Base-by-base conservation (phyloP, 2,329 filamentous ascomycete genomes). In the Penicillium sumatraense region DNA sequence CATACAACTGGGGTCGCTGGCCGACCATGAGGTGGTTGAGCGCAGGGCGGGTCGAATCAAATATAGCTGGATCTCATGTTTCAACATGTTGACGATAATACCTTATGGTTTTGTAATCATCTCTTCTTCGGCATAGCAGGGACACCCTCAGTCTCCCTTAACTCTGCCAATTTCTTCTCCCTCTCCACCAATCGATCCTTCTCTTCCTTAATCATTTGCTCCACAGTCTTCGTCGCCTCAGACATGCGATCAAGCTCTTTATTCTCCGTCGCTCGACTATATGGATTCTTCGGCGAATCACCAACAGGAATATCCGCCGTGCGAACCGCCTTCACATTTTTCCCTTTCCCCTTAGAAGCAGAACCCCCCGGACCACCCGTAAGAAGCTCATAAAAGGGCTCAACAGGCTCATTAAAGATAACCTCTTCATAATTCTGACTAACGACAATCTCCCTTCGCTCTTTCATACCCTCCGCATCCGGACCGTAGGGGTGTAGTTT, bases 341-440 rank as follows among this genome's bases (percentile, higher is more conserved):
- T 85, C 24, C 83, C 84, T 63, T 84, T 86, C 38, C 83, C 84
- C 51, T 82, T 82, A 16, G 67, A 80, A 58, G 83, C 85, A 38
- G 64, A 65, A 4, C 57, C 56, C n/a, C 65, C 44, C 23, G 87
- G 85, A 57, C 90, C 90, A 5, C 83, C 82, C 2, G 92, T 98
- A 58, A 99, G 81, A 24, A 91, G 81, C 59, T 96, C 91, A 76
- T 91, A 97, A 69, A 99, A 93, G 42, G 89, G 86, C 74, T 96
- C 91, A 66, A 92, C 95, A 0, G 95, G 95, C 75, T 99, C 95
- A 77, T 96, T 98, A 82, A 99, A 99, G 47, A 98, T 84, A 62
- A 98, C 89, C 69, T 96, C 92, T 74, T 99, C 95, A 70, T 97
- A 91, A 55, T 86, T 88, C 83, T 95, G 93, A 48, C 87, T 86